Conservation (phyloP, 2,329 filamentous ascomycete genomes). For the Fusarium pseudocircinatum region DNA sequence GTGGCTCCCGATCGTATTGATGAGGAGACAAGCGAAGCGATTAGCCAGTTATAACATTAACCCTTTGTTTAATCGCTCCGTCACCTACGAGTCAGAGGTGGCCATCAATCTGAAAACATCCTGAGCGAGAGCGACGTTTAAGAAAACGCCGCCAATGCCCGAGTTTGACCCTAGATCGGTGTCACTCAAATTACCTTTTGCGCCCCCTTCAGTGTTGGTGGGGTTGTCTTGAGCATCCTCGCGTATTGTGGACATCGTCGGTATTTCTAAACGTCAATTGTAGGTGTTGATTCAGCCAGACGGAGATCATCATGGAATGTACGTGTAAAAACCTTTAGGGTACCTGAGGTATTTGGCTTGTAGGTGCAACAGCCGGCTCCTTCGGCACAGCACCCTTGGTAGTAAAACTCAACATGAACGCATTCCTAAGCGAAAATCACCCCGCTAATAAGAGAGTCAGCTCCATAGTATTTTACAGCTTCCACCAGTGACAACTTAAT, state of each 20-base stretch:
- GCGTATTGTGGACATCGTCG: not conserved
- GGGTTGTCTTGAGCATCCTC: not conserved
- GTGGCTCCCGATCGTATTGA: too few species aligned
- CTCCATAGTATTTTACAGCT: not conserved
- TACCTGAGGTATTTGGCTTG: not conserved
- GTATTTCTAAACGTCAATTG: not conserved
- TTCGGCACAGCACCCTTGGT: not conserved
- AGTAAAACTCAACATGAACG: not conserved
- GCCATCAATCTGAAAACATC: too few species aligned
- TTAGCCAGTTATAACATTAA: too few species aligned
- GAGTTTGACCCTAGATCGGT: too few species aligned
- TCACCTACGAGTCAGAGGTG: too few species aligned
- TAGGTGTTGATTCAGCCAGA: rapidly evolving
- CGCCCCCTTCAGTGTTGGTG: not conserved
- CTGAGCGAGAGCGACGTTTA: too few species aligned
- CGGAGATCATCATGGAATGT: rapidly evolving
- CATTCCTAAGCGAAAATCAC: not conserved
- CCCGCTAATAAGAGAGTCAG: rapidly evolving
- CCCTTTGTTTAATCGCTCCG: too few species aligned
- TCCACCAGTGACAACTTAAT: not conserved
- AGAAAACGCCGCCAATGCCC: too few species aligned
- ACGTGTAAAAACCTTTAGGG: not conserved
- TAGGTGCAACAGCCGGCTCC: not conserved
- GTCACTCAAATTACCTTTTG: not conserved
- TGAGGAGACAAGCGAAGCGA: too few species aligned